Conservation (phyloP, 2,329 filamentous ascomycete genomes). For the Scytalidium lignicola region DNA sequence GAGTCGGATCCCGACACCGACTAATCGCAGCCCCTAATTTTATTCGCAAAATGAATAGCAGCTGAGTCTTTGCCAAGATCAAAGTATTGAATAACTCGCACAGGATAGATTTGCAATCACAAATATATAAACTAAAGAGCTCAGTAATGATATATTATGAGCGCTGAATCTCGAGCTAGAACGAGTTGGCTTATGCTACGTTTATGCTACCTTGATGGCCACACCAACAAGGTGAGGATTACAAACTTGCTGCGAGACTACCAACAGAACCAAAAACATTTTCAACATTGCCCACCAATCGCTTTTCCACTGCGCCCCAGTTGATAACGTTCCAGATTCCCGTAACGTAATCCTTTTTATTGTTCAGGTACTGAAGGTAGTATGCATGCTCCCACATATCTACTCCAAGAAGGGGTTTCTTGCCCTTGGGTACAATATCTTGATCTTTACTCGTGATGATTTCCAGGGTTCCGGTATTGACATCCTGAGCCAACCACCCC, state of each 20-base stretch:
- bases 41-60: too few species aligned
- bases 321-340: slow-evolving; percentile 77
- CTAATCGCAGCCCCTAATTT: too few species aligned
- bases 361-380: slow-evolving; percentile 77
- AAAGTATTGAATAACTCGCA: too few species aligned
- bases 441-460: slow-evolving; percentile 85
- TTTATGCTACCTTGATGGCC: not conserved
- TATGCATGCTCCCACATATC: slow-evolving; percentile 97
- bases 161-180: too few species aligned
- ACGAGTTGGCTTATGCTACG: not conserved
- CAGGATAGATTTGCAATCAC: too few species aligned
- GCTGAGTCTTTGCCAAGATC: not conserved
- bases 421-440: slow-evolving; percentile 63
- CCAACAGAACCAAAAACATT: slow-evolving; percentile 18
- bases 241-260: slow-evolving; percentile 1
- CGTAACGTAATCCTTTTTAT: slow-evolving; percentile 68
- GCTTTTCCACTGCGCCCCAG: slow-evolving; percentile 65
- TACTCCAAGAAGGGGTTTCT: slow-evolving; percentile 68
- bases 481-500: slow-evolving; percentile 76
- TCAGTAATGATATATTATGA: too few species aligned
- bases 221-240: not conserved
- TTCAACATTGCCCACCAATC: slow-evolving; percentile 47
- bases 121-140: too few species aligned
- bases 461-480: slow-evolving; percentile 51
- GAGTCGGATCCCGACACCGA: not conserved